A percentile compares a stretch with the other conserved stretches of the same genome.
phyloP scores from a whole-genome alignment of 805 yeast genomes.

The Grigorovia humatica region DNA sequence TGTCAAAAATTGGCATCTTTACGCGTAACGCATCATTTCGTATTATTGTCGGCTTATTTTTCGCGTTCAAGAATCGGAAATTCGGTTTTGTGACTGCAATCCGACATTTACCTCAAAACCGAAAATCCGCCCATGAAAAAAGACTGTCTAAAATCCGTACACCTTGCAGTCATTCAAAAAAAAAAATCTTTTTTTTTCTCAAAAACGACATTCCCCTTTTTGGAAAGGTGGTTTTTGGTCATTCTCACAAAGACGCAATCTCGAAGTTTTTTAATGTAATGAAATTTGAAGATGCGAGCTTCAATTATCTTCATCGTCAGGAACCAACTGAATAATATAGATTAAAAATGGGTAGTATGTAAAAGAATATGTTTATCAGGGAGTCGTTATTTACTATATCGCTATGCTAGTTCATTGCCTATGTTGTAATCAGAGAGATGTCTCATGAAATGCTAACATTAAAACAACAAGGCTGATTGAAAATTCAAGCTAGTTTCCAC shows the following conservation, averaged over 20 bases:
- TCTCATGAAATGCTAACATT: no score
- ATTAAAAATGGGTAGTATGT: constrained; percentile 70
- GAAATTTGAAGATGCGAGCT: not conserved
- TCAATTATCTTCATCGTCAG: not conserved
- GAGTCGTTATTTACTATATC: not conserved
- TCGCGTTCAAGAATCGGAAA: not conserved
- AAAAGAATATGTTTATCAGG: not conserved
- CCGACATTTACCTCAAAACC: not conserved
- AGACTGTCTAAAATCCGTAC: not conserved
- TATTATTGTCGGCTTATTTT: not conserved
- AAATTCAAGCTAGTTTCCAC: no score
- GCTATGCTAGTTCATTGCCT: not conserved
- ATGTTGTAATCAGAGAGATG: not conserved
- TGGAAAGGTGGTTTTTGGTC: not conserved
- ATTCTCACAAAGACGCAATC: not conserved
- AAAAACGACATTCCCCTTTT: not conserved
- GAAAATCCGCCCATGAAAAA: not conserved
- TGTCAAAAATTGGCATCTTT: not conserved
- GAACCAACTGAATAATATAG: constrained; percentile 16
- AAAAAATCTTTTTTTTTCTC: not conserved
- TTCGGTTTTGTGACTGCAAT: not conserved
- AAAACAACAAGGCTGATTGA: no score
- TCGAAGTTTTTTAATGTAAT: not conserved
- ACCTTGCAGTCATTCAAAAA: not conserved
- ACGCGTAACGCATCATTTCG: not conserved